Conservation (phyloP, 495 filamentous ascomycete species). For the Trichoderma orchidacearum region DNA sequence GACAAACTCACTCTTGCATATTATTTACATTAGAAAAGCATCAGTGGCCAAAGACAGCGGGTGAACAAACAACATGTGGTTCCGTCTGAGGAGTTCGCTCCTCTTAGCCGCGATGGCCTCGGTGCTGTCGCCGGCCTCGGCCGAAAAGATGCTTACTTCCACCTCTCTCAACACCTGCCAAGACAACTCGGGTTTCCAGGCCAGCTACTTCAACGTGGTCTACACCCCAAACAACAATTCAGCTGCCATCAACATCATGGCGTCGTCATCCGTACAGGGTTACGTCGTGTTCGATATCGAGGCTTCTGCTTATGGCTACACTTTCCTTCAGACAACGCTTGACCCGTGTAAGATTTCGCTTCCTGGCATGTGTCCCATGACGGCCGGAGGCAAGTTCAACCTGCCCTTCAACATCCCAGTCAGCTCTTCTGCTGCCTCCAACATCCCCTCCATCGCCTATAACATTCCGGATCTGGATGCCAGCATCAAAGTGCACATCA, state of each 20-base stretch:
- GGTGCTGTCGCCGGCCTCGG: slow-evolving; percentile 14
- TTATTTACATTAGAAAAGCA: no score
- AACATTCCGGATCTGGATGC: slow-evolving; percentile 92
- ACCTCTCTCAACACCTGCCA: slow-evolving; percentile 70
- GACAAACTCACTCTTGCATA: no score
- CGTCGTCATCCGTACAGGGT: slow-evolving; percentile 72
- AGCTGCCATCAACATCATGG: slow-evolving; percentile 62
- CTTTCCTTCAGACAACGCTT: slow-evolving; percentile 45
- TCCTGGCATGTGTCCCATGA: slow-evolving; percentile 86
- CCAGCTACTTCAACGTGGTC: slow-evolving; percentile 67
- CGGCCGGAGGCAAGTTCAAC: slow-evolving; percentile 42
- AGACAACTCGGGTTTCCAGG: slow-evolving; percentile 65
- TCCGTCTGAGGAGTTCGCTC: slow-evolving; percentile 16
- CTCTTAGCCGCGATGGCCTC: slow-evolving; percentile 21
- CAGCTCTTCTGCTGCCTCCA: slow-evolving; percentile 34
- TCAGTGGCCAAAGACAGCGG: no score
- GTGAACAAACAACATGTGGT: slow-evolving; percentile 17
- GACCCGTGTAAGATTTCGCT: slow-evolving; percentile 64
- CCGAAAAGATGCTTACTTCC: slow-evolving; percentile 42
- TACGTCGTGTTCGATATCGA: slow-evolving; percentile 68
- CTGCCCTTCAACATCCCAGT: slow-evolving; percentile 57
- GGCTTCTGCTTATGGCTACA: slow-evolving; percentile 73
- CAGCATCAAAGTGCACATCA: slow-evolving; percentile 67
- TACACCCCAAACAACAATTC: slow-evolving; percentile 67
- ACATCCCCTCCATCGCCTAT: slow-evolving; percentile 78